Evolutionary conservation across 192 early-diverging fungal genomes (phyloP), one percentile per base, ranked within the genome.

Genomic region (Coemansia reversa): DNA sequence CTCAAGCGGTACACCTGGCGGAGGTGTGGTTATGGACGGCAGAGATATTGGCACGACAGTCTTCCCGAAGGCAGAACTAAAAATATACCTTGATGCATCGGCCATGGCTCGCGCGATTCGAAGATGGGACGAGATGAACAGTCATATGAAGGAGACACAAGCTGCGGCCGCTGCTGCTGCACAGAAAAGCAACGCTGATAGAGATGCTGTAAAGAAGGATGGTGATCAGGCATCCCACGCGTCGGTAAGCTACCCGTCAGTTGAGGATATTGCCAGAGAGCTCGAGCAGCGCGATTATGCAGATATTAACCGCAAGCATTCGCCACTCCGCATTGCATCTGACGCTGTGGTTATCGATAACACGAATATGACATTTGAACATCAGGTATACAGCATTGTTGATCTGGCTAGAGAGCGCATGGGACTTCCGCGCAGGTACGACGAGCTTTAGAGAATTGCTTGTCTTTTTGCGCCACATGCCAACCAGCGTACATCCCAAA

Each of bases 11-110:
- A 65, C 11, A 47, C 28, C 48, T 22, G 25, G 1, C 54, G 62
- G 56, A 1, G 90, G 91, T n/a, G 62, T 91, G 32, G 89, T 93
- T 12, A 92, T 94, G 89, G 92, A 94, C 70, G 92, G 92, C 6
- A 71, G 92, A 0, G 92, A 94, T 69, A 89, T 92, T 55, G 91
- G 92, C 8, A 89, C 91, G 0, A 83, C 85, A 0, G 84, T 94
- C 1, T 82, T 92, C 28, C 90, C 92, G 0, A 67, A 86, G 52
- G 92, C 92, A 0, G 84, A 94, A 35, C 77, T 92, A 7, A 94
- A 94, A 54, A 73, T 94, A 7, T 94, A 87, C 59, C 72, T 94
- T 8, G 84, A 86, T 11, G 91, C 90, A 2, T 83, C 84, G 52
- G 75, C 84, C 23, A 72, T 75, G 48, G 79, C 90, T 0, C 77